A percentile compares a stretch with the other conserved stretches of the same genome.
phyloP scores from a whole-genome alignment of 176 grass and related monocot species.

The Lolium perenne region DNA sequence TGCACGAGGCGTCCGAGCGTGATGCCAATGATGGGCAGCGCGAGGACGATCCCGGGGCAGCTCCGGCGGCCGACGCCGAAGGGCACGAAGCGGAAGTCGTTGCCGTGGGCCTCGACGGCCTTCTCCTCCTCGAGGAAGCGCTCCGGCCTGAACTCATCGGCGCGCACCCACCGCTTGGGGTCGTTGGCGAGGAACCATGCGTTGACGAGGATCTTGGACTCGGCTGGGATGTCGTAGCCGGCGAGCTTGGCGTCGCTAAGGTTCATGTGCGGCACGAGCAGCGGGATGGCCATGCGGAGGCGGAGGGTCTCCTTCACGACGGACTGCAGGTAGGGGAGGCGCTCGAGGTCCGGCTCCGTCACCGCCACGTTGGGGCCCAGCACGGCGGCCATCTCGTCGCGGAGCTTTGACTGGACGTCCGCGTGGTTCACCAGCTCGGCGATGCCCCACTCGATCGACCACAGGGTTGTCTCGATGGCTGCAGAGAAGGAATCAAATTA shows the following conservation, averaged over 20 bases:
- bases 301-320: slow-evolving; percentile 97
- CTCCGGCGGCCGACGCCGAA: slow-evolving; percentile 94
- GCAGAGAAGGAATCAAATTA: not conserved
- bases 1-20: slow-evolving; percentile 82
- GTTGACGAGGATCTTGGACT: slow-evolving; percentile 98
- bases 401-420: slow-evolving; percentile 68
- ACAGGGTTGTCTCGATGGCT: slow-evolving; percentile 98
- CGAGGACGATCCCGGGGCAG: slow-evolving; percentile 95
- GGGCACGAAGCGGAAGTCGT: slow-evolving; percentile 90
- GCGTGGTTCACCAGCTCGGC: slow-evolving; percentile 96
- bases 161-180: slow-evolving; percentile 75
- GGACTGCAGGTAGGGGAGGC: slow-evolving; percentile 88
- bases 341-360: slow-evolving; percentile 86
- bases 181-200: slow-evolving; percentile 97
- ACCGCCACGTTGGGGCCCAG: slow-evolving; percentile 56
- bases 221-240: slow-evolving; percentile 91
- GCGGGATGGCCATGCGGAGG: slow-evolving; percentile 97
- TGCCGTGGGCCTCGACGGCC: slow-evolving; percentile 81
- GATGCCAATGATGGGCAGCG: slow-evolving; percentile 89
- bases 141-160: slow-evolving; percentile 89
- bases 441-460: slow-evolving; percentile 98
- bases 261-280: slow-evolving; percentile 99
- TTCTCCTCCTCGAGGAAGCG: slow-evolving; percentile 92
- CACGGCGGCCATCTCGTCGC: slow-evolving; percentile 57
- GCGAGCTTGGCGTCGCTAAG: slow-evolving; percentile 81